Conservation (phyloP, 2,329 filamentous ascomycete genomes). For the Didymella pinodella region DNA sequence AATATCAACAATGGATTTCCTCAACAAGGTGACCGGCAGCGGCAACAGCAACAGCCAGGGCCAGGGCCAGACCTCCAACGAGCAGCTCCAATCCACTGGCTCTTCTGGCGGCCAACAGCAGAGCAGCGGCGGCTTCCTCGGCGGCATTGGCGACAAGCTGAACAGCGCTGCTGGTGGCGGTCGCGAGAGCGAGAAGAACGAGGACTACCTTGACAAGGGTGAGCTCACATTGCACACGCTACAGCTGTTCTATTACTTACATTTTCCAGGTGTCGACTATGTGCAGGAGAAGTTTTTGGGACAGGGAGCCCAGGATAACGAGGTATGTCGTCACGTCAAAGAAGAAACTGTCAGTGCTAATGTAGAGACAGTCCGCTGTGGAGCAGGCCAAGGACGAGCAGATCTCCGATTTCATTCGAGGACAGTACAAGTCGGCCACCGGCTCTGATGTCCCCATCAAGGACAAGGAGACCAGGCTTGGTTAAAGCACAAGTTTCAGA, state of each 20-base stretch:
- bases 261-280: slow-evolving; percentile 71
- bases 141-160: slow-evolving; percentile 73
- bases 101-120: slow-evolving; percentile 17
- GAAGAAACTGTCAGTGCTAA: slow-evolving; percentile 20
- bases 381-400: slow-evolving; percentile 87
- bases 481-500: slow-evolving; percentile 11
- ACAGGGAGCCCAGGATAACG: slow-evolving; percentile 67
- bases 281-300: slow-evolving; percentile 79
- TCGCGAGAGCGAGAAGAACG: slow-evolving; percentile 77
- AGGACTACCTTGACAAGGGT: slow-evolving; percentile 86
- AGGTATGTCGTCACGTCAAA: slow-evolving; percentile 51
- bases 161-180: slow-evolving; percentile 78
- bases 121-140: slow-evolving; percentile 57
- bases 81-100: slow-evolving; percentile 27
- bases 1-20: slow-evolving; percentile 54
- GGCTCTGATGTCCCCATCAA: slow-evolving; percentile 74
- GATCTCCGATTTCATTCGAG: slow-evolving; percentile 75
- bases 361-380: slow-evolving; percentile 58
- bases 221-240: slow-evolving; percentile 17
- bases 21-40: slow-evolving; percentile 57
- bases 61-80: slow-evolving; percentile 32
- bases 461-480: slow-evolving; percentile 67
- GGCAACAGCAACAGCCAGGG: slow-evolving; percentile 47
- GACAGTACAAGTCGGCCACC: slow-evolving; percentile 72
- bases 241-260: slow-evolving; percentile 11